These are phyloP conservation scores for Aphanomyces stellatus DNA, from an alignment of 352 stramenopile genomes.

Conservation along the genomic window DNA sequence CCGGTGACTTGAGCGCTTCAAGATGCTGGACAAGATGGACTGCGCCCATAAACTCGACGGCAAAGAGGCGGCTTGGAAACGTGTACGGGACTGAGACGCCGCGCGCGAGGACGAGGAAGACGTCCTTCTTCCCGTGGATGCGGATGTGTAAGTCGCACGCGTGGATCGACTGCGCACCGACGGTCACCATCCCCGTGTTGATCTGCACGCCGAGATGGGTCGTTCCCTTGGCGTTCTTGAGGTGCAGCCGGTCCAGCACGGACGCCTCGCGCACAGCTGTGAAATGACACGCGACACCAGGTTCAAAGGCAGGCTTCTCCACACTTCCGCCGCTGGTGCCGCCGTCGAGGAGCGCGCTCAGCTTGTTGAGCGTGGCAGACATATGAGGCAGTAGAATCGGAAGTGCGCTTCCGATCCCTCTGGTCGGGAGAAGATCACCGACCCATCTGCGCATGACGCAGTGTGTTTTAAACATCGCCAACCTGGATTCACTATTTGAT, in stretches of 20 bases:
- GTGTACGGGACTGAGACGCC: neutral
- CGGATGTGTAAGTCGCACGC: neutral
- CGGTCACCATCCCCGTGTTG: neutral
- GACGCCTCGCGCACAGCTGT: neutral
- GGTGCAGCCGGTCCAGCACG: neutral
- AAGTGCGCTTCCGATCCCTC: too few species aligned
- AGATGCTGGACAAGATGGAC: constrained; percentile 13
- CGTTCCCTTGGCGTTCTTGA: neutral
- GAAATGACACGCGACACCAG: neutral
- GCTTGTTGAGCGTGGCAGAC: neutral
- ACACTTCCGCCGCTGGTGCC: too few species aligned
- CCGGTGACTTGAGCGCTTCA: neutral
- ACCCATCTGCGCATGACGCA: too few species aligned
- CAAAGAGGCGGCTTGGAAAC: neutral
- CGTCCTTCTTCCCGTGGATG: neutral
- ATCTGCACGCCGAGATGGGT: neutral
- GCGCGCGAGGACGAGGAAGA: neutral
- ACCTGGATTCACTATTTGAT: too few species aligned
- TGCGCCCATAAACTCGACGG: constrained; percentile 9
- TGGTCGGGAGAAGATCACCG: too few species aligned
- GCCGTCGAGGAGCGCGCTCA: neutral
- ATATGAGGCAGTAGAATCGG: too few species aligned
- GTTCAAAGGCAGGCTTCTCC: neutral
- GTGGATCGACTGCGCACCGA: neutral
- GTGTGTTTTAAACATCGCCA: too few species aligned